A percentile compares a stretch with the other conserved stretches of the same genome.
These are phyloP conservation scores for Buddleja alternifolia DNA, from an alignment of 257 asterid genomes.

Conservation along the genomic window DNA sequence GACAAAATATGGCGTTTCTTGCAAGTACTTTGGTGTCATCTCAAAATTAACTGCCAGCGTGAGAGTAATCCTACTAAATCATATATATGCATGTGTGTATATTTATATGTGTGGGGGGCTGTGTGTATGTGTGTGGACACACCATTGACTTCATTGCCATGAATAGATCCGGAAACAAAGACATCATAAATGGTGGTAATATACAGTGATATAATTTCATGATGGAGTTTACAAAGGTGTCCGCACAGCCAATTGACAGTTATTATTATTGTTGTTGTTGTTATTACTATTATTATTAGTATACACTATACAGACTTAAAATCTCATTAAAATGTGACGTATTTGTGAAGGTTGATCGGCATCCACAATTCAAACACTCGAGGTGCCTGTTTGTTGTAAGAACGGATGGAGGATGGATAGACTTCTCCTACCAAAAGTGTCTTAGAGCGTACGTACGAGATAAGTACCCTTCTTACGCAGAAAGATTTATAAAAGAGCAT, in stretches of 20 bases:
- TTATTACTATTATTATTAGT: too few species aligned
- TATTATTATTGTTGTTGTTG: too few species aligned
- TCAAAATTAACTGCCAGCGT: background rate
- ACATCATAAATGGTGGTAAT: background rate
- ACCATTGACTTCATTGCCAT: conserved; percentile 1
- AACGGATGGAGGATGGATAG: conserved; percentile 95
- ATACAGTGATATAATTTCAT: background rate
- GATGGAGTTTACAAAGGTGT: background rate
- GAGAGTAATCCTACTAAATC: background rate
- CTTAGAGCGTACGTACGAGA: conserved; percentile 69
- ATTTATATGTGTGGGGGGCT: too few species aligned
- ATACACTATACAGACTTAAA: background rate
- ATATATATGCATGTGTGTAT: too few species aligned
- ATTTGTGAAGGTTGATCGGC: conserved; percentile 81
- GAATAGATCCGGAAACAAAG: background rate
- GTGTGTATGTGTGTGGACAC: too few species aligned
- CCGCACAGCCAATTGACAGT: background rate
- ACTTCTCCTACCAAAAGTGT: conserved; percentile 96
- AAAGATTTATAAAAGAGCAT: conserved; percentile 71
- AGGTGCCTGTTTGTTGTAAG: conserved; percentile 96
- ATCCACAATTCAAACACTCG: conserved; percentile 78
- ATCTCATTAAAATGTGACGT: background rate
- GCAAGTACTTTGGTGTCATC: conserved; percentile 9
- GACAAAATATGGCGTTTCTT: background rate
- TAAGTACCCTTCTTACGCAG: conserved; percentile 77